These are phyloP conservation scores for Leccinum variicolor DNA, from an alignment of 768 basidiomycete species.

Conservation along the genomic window DNA sequence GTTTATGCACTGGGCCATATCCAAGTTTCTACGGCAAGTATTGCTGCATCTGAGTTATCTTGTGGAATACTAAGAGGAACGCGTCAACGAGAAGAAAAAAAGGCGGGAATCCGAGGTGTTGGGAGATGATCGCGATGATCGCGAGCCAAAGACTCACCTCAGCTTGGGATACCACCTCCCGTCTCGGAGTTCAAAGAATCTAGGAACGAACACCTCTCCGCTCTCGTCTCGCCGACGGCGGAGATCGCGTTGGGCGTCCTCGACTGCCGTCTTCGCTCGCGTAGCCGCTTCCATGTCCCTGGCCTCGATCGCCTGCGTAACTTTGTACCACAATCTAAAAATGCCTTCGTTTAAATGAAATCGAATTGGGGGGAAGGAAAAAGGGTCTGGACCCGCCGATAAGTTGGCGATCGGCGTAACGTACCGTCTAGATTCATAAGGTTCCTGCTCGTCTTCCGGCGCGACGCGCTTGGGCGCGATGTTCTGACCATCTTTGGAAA, in stretches of 20 bases:
- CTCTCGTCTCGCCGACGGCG: slow-evolving; percentile 71
- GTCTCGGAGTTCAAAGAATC: slow-evolving; percentile 76
- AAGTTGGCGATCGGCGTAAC: slow-evolving; percentile 17
- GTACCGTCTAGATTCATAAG: slow-evolving; percentile 84
- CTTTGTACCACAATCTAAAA: slow-evolving; percentile 61
- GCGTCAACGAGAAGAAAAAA: not conserved
- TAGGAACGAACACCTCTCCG: slow-evolving; percentile 64
- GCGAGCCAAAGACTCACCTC: slow-evolving; percentile 42
- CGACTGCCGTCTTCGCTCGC: slow-evolving; percentile 82
- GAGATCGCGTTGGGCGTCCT: slow-evolving; percentile 86
- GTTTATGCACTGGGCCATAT: slow-evolving; percentile 51
- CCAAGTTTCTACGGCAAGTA: slow-evolving; percentile 68
- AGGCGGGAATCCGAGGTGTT: too few relatives aligned
- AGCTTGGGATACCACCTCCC: slow-evolving; percentile 85
- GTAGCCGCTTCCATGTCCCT: slow-evolving; percentile 97
- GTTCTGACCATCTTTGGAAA: slow-evolving; percentile 65
- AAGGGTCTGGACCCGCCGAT: not conserved
- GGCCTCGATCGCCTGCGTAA: slow-evolving; percentile 80
- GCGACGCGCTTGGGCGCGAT: slow-evolving; percentile 81
- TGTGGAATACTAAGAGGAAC: slow-evolving; percentile 53
- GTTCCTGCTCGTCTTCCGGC: slow-evolving; percentile 83
- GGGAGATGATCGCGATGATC: not conserved
- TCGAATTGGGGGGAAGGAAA: not conserved
- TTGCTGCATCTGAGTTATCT: slow-evolving; percentile 63
- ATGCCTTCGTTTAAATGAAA: not conserved